Percentiles rank a stretch among this genome's conserved stretches.
These are phyloP conservation scores for Coemansia sp. DNA, from an alignment of 371 early-diverging fungal genomes.

Conservation along the genomic window DNA sequence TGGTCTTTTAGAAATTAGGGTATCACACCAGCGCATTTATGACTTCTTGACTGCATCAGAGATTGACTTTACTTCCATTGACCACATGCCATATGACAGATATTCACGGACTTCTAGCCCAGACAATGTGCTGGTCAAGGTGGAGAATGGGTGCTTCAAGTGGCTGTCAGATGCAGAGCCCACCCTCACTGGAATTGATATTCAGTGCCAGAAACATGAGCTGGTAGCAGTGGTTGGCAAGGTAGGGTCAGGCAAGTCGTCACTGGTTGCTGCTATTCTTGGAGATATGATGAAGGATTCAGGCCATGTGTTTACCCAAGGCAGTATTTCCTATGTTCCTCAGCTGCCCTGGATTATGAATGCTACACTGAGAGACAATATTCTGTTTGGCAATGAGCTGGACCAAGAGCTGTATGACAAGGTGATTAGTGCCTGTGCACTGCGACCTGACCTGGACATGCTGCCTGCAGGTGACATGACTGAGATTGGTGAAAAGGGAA, in stretches of 20 bases:
- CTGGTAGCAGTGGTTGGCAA: conserved; percentile 81
- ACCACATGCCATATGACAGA: conserved; percentile 42
- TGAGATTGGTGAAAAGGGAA: conserved; percentile 94
- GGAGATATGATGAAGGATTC: conserved; percentile 83
- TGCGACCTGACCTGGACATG: conserved; percentile 77
- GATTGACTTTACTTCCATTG: conserved; percentile 66
- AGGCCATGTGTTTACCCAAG: conserved; percentile 63
- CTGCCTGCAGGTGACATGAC: conserved; percentile 81
- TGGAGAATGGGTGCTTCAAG: conserved; percentile 38
- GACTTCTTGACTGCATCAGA: conserved; percentile 76
- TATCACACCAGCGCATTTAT: conserved; percentile 75
- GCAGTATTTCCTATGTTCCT: conserved; percentile 85
- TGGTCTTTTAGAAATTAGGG: conserved; percentile 74
- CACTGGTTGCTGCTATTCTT: conserved; percentile 77
- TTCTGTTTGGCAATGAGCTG: conserved; percentile 83
- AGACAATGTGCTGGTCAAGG: conserved; percentile 29
- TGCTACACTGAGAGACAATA: conserved; percentile 69
- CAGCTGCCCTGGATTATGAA: conserved; percentile 93
- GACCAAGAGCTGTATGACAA: conserved; percentile 75
- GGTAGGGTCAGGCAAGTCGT: conserved; percentile 88
- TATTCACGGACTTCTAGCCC: conserved; percentile 2
- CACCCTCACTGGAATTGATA: conserved; percentile 62
- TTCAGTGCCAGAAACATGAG: conserved; percentile 65
- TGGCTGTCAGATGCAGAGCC: conserved; percentile 61
- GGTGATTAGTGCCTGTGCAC: conserved; percentile 57